Percentiles rank a stretch among this genome's conserved stretches.
phyloP scores from a whole-genome alignment of 306 rosid genomes.

The Oemleria cerasiformis region DNA sequence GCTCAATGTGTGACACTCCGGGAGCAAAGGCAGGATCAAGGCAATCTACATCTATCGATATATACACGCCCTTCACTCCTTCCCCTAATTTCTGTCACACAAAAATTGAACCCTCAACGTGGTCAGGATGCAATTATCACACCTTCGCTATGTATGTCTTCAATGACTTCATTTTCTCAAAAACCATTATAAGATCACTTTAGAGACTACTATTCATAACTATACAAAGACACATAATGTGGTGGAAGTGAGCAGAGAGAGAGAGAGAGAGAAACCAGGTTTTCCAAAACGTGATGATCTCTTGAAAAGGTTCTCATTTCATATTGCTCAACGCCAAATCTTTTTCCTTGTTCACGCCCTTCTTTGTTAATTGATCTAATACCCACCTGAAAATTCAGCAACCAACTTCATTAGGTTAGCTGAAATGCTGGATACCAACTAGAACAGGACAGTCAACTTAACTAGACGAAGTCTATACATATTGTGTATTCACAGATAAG shows the following conservation, averaged over 20 bases:
- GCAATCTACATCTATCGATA: constrained; percentile 88
- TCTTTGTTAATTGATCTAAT: constrained; percentile 74
- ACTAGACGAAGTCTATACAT: background rate
- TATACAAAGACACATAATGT: background rate
- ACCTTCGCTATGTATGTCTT: background rate
- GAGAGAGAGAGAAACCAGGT: constrained; percentile 55
- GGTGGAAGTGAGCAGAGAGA: background rate
- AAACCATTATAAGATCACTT: too few relatives aligned
- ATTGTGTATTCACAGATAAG: constrained; percentile 3
- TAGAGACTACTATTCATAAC: background rate
- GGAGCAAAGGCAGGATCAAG: constrained; percentile 98
- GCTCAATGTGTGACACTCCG: constrained; percentile 96
- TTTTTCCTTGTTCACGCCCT: constrained; percentile 91
- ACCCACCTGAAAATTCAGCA: constrained; percentile 66
- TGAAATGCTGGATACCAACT: constrained; percentile 2
- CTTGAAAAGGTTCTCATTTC: constrained; percentile 89
- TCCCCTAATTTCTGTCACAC: constrained; percentile 83
- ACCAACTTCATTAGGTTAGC: constrained; percentile 12
- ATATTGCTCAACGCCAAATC: constrained; percentile 85
- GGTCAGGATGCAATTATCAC: background rate
- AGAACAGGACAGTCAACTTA: constrained; percentile 6
- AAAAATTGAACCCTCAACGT: background rate
- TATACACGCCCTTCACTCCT: constrained; percentile 86
- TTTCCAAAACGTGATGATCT: constrained; percentile 71
- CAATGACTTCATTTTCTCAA: too few relatives aligned